Evolutionary conservation across 345 rosid genomes (phyloP).

Genomic region (Streptanthus diversifolius): DNA sequence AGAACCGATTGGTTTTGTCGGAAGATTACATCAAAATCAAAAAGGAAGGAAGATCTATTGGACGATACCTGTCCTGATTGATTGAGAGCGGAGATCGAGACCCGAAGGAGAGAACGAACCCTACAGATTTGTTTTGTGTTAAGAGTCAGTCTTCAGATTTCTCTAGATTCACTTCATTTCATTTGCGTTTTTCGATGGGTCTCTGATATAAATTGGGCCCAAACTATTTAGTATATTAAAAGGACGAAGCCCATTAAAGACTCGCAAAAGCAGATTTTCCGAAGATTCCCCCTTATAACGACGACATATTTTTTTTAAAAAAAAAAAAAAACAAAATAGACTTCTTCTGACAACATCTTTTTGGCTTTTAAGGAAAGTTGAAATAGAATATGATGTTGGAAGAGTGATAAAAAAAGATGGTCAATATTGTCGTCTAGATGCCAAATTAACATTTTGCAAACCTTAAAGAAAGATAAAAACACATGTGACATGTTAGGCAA

Average conservation of each 20-base stretch:
- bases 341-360: constrained; percentile 13
- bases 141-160: constrained; percentile 2
- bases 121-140: constrained; percentile 17
- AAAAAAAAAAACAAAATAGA: not conserved
- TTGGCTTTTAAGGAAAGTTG: constrained; percentile 12
- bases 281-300: not conserved
- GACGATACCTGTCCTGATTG: constrained; percentile 32
- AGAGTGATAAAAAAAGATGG: not conserved
- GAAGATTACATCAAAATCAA: not conserved
- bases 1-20: not conserved
- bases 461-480: constrained; percentile 17
- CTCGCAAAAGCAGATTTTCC: not conserved
- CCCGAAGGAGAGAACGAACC: constrained; percentile 11
- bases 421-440: constrained; percentile 31
- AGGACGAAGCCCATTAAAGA: constrained; percentile 13
- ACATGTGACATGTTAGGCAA: constrained; percentile 29
- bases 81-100: constrained; percentile 28
- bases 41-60: not conserved
- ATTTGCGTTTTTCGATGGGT: not conserved
- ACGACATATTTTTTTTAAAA: constrained; percentile 1
- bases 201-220: not conserved
- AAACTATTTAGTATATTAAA: not conserved
- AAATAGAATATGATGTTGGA: not conserved
- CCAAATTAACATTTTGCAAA: constrained; percentile 11
- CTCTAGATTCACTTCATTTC: constrained; percentile 26